Evolutionary conservation across 2,329 filamentous ascomycete species (phyloP).

Genomic region (Ilyonectria sp.): DNA sequence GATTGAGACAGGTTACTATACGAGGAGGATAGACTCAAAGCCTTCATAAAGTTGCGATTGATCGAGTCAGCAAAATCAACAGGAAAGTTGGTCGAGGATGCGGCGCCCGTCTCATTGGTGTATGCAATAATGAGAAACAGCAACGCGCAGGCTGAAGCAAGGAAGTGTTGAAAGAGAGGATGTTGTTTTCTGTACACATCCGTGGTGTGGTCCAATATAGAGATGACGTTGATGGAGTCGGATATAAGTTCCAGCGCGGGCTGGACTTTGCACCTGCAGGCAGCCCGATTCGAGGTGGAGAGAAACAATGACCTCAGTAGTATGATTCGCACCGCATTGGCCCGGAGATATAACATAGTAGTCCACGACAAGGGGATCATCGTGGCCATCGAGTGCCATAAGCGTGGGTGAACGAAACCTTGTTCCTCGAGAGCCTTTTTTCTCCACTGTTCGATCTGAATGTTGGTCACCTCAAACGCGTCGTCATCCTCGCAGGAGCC

Average conservation of each 20-base stretch:
- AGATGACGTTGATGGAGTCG: constrained; percentile 5
- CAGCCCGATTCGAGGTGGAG: background rate
- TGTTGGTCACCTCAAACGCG: constrained; percentile 9
- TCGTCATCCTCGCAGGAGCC: constrained; percentile 18
- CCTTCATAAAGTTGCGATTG: background rate
- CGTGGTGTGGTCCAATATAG: background rate
- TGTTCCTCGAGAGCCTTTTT: constrained; percentile 5
- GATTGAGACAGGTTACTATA: constrained; percentile 4
- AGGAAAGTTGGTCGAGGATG: background rate
- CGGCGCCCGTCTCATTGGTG: constrained; percentile 1
- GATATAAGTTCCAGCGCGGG: background rate
- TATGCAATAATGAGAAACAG: constrained; percentile 7
- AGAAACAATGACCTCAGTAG: constrained; percentile 1
- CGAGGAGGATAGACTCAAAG: background rate
- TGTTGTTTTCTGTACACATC: constrained; percentile 10
- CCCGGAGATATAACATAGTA: constrained; percentile 5
- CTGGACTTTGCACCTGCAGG: background rate
- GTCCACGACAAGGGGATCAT: constrained; percentile 1
- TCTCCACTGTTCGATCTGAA: constrained; percentile 16
- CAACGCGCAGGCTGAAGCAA: background rate
- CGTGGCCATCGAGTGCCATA: background rate
- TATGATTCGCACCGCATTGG: constrained; percentile 3
- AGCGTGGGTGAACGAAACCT: constrained; percentile 5
- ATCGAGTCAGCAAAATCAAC: constrained; percentile 8
- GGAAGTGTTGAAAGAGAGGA: constrained; percentile 4